These are phyloP conservation scores for Rhinocladiella similis DNA, from an alignment of 2,329 filamentous ascomycete species.

Conservation along the genomic window DNA sequence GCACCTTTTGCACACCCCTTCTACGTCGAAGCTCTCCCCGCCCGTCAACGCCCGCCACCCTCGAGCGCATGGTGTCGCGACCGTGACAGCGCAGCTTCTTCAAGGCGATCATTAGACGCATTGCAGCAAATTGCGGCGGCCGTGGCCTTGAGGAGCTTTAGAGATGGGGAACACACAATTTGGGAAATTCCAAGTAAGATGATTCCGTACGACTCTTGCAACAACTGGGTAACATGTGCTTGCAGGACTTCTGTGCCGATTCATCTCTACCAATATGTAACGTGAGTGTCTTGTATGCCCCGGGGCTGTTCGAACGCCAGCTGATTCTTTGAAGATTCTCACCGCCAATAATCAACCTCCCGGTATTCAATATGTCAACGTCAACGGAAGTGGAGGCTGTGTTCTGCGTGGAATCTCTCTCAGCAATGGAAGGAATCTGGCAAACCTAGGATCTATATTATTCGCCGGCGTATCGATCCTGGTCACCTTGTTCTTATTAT, in stretches of 20 bases:
- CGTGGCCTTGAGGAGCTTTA: slow-evolving; percentile 18
- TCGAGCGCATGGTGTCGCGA: slow-evolving; percentile 5
- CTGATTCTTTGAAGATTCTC: slow-evolving; percentile 59
- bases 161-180: slow-evolving; percentile 56
- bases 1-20: background rate
- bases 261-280: slow-evolving; percentile 83
- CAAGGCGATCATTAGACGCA: background rate
- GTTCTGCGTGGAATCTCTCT: slow-evolving; percentile 73
- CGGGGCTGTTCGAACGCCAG: slow-evolving; percentile 13
- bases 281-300: slow-evolving; percentile 55
- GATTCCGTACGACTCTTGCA: slow-evolving; percentile 18
- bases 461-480: slow-evolving; percentile 76
- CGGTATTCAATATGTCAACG: slow-evolving; percentile 44
- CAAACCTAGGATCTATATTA: slow-evolving; percentile 91
- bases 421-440: slow-evolving; percentile 64
- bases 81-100: background rate
- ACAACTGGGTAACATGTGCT: slow-evolving; percentile 27
- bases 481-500: slow-evolving; percentile 66
- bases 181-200: slow-evolving; percentile 58
- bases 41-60: background rate
- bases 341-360: slow-evolving; percentile 58
- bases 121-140: background rate
- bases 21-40: background rate
- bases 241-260: slow-evolving; percentile 77
- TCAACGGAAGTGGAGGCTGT: slow-evolving; percentile 63